These are phyloP conservation scores for Backusella parvicylindrica DNA, from an alignment of 192 early-diverging fungal species.

Conservation along the genomic window DNA sequence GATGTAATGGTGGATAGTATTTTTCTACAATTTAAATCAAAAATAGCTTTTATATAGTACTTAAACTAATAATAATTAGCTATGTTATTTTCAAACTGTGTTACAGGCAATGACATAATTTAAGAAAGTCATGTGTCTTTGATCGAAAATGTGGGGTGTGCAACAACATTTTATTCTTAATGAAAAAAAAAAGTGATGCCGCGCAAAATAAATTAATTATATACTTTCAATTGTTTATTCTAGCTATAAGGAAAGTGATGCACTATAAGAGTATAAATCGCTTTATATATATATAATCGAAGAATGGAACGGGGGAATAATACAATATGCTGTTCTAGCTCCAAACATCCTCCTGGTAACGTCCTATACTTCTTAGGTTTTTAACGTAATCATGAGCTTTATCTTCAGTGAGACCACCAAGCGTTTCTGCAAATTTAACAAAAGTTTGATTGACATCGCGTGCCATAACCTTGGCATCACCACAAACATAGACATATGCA, in stretches of 20 bases:
- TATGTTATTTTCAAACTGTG: neutral
- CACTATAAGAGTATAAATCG: neutral
- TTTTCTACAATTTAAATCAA: neutral
- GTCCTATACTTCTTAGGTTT: constrained; percentile 71
- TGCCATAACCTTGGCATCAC: constrained; percentile 97
- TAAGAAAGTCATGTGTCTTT: neutral
- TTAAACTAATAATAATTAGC: neutral
- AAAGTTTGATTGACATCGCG: constrained; percentile 77
- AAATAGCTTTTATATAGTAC: neutral
- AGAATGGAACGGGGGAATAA: neutral
- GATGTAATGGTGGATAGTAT: neutral
- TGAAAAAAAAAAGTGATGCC: neutral
- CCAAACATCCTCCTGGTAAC: constrained; percentile 98
- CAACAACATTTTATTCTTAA: neutral
- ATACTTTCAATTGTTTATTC: neutral
- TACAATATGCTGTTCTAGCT: neutral
- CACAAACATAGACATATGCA: constrained; percentile 88
- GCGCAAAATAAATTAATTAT: neutral
- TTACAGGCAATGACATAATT: neutral
- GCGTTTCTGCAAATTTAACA: constrained; percentile 60
- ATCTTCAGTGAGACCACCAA: constrained; percentile 64
- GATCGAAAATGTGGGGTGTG: neutral
- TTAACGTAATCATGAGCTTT: constrained; percentile 79
- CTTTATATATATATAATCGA: neutral
- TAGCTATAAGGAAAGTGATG: neutral